A percentile compares a stretch with the other conserved stretches of the same genome.
Conservation (phyloP, 208 protist species). For the Porcisia deanei region DNA sequence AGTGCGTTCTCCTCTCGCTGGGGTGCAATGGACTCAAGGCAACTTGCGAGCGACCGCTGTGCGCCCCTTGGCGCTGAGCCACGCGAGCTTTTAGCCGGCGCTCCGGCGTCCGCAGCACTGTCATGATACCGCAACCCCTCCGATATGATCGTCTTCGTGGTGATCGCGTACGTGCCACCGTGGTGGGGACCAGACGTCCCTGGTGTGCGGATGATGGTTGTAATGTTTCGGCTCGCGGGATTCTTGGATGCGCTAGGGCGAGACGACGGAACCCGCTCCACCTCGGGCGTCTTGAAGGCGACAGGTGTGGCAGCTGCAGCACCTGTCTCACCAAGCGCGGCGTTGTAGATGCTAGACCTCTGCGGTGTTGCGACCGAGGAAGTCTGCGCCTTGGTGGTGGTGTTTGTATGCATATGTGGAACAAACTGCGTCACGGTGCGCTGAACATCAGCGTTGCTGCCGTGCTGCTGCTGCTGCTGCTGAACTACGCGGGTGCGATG, state of each 20-base stretch:
- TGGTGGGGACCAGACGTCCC: constrained; percentile 4
- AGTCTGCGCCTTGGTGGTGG: constrained; percentile 6
- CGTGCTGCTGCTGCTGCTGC: neutral
- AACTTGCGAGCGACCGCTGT: constrained; percentile 31
- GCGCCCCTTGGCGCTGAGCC: constrained; percentile 11
- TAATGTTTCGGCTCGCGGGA: constrained; percentile 23
- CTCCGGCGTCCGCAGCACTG: neutral
- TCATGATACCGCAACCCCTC: neutral
- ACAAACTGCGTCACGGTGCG: constrained; percentile 31
- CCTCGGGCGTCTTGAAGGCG: constrained; percentile 29
- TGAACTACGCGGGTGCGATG: constrained; percentile 4
- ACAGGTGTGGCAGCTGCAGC: neutral
- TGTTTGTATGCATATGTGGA: constrained; percentile 29
- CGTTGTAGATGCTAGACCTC: constrained; percentile 7
- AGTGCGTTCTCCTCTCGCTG: neutral
- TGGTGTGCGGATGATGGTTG: constrained; percentile 35
- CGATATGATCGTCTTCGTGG: neutral
- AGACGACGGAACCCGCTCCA: constrained; percentile 30
- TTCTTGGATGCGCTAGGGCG: constrained; percentile 36
- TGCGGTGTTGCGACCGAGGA: constrained; percentile 13
- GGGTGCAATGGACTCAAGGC: constrained; percentile 26
- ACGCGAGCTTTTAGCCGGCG: neutral
- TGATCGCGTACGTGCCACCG: neutral
- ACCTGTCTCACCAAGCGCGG: neutral
- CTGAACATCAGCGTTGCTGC: constrained; percentile 19